Evolutionary conservation across 106 monocot genomes (phyloP), one percentile per base, ranked within the genome.

Genomic region (Allium cepa): DNA sequence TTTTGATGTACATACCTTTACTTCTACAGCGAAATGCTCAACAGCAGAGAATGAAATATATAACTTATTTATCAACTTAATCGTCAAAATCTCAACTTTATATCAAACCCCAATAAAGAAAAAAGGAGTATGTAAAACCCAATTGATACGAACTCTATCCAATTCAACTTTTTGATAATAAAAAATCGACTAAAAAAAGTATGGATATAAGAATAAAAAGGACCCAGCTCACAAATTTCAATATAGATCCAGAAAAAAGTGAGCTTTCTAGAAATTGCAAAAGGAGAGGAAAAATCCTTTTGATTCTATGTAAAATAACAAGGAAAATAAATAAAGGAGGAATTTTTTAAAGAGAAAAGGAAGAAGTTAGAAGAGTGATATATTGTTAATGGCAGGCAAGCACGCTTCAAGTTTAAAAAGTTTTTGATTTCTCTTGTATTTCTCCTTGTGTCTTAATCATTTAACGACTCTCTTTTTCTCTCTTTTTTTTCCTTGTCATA

Each of bases 381-480:
- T 66, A 26, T 52, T 26, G 56, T 64, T 60, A 87, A 93, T 93
- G 89, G 93, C 86, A 74, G 93, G 89, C 89, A 87, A 83, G 86
- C 89, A 90, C 73, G 89, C 93, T 79, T 84, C 72, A 83, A 84
- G 85, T 63, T 76, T 78, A 57, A 64, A 68, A 77, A 83, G 83
- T 85, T 53, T 66, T 72, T 60, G 67, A 9, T 8, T 51, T 68
- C 68, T 81, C 72, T 61, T 79, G 73, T 77, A 78, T 73, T 71
- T 73, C 82, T 76, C 88, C 85, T 16, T 75, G 63, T 85, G 80
- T 69, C 28, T 13, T 17, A 57, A 22, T 49, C 52, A 49, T 47
- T 76, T 69, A 13, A 57, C 48, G 56, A 12, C 57, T 59, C 50
- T 56, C 53, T 5, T 13, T 22, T 22, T 22, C 22, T 22, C 22